Evolutionary conservation across 2,329 filamentous ascomycete species (phyloP).

Genomic region (Fusarium citri): DNA sequence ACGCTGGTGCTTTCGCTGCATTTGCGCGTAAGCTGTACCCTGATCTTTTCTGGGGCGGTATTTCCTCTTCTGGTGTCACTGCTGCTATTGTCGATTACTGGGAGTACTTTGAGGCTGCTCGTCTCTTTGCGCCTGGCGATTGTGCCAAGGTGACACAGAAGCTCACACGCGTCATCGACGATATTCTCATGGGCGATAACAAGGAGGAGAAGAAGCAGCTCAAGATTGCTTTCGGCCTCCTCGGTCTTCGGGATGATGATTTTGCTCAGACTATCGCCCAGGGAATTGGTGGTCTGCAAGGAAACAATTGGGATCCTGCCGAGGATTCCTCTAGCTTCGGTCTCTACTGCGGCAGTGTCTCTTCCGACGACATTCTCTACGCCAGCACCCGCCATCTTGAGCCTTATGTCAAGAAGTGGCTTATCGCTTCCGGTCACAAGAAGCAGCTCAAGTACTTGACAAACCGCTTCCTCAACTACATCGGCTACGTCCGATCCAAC

Average conservation of each 20-base stretch:
- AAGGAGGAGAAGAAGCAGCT: conserved; percentile 60
- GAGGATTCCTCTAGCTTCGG: conserved; percentile 57
- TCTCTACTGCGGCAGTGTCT: conserved; percentile 61
- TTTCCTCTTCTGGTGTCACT: conserved; percentile 84
- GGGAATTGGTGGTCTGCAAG: conserved; percentile 60
- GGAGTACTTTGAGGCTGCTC: conserved; percentile 66
- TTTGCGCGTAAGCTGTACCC: conserved; percentile 83
- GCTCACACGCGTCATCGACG: conserved; percentile 63
- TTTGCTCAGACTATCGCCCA: conserved; percentile 59
- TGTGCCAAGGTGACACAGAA: conserved; percentile 75
- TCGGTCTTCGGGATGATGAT: conserved; percentile 58
- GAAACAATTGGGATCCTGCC: conserved; percentile 65
- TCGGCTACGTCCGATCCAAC: conserved; percentile 56
- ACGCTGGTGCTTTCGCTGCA: conserved; percentile 83
- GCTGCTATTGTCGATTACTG: conserved; percentile 83
- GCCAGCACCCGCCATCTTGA: conserved; percentile 53
- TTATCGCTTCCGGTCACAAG: conserved; percentile 56
- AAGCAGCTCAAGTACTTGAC: conserved; percentile 53
- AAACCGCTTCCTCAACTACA: conserved; percentile 63
- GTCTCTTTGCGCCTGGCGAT: conserved; percentile 62
- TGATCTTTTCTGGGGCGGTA: conserved; percentile 80
- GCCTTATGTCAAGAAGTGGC: conserved; percentile 53
- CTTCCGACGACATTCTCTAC: conserved; percentile 56
- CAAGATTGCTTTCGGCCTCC: conserved; percentile 60
- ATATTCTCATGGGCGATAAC: conserved; percentile 58